Evolutionary conservation across 371 early-diverging fungal genomes (phyloP).

Genomic region (Mortierella sp.): DNA sequence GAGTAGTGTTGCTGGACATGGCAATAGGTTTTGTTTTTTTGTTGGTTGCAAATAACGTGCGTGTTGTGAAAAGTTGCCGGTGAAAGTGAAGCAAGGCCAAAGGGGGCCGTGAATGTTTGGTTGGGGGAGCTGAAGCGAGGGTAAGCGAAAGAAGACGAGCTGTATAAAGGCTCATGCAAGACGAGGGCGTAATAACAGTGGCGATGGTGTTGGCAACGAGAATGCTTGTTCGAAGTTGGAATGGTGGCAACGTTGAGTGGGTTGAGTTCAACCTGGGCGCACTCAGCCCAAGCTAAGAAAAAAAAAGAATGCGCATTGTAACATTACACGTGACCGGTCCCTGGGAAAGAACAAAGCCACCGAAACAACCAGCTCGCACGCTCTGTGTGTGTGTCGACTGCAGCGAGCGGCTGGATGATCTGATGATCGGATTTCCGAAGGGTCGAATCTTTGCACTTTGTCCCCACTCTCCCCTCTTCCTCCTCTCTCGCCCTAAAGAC

Average conservation of each 20-base stretch:
- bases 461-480: slow-evolving; percentile 24
- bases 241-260: not conserved
- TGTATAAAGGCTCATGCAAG: not conserved
- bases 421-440: slow-evolving; percentile 46
- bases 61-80: not conserved
- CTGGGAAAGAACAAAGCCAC: not conserved
- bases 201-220: not conserved
- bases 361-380: not conserved
- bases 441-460: slow-evolving; percentile 20
- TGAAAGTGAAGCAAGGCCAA: not conserved
- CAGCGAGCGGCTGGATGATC: not conserved
- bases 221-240: not conserved
- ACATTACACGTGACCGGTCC: not conserved
- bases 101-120: too few species aligned
- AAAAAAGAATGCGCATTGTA: not conserved
- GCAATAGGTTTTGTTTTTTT: not conserved
- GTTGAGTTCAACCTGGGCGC: not conserved
- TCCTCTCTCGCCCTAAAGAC: slow-evolving; percentile 12
- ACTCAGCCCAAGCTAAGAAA: not conserved
- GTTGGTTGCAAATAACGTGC: not conserved
- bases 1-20: slow-evolving; percentile 18
- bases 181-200: not conserved
- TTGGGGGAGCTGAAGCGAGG: not conserved
- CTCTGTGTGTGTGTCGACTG: not conserved
- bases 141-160: not conserved